phyloP scores from a whole-genome alignment of 2,329 filamentous ascomycete species.

The Cadophora malorum region DNA sequence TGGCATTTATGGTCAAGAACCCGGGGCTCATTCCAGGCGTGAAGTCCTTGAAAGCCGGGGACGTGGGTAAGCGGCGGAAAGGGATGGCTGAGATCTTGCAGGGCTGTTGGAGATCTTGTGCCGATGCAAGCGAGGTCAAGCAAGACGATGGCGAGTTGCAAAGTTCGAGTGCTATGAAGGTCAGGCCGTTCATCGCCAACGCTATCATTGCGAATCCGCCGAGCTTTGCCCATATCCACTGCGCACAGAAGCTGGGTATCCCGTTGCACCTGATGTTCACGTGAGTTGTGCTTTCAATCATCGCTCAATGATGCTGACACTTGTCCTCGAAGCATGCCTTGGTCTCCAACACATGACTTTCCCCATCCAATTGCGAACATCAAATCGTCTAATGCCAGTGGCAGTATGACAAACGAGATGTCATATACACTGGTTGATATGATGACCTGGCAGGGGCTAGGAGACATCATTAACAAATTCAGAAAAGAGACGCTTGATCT shows the following conservation, averaged over 20 bases:
- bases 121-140: constrained; percentile 72
- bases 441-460: constrained; percentile 79
- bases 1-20: constrained; percentile 93
- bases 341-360: constrained; percentile 73
- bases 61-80: constrained; percentile 75
- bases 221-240: constrained; percentile 77
- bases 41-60: constrained; percentile 76
- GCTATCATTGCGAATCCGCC: constrained; percentile 81
- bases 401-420: constrained; percentile 69
- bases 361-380: constrained; percentile 75
- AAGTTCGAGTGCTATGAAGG: constrained; percentile 44
- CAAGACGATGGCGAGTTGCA: background rate
- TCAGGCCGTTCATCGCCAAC: constrained; percentile 79
- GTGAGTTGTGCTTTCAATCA: constrained; percentile 52
- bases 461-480: constrained; percentile 90
- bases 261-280: constrained; percentile 90
- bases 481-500: constrained; percentile 76
- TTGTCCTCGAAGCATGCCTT: constrained; percentile 61
- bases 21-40: constrained; percentile 85
- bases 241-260: constrained; percentile 76
- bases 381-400: constrained; percentile 67
- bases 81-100: constrained; percentile 81
- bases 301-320: constrained; percentile 5
- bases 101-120: constrained; percentile 86
- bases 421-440: constrained; percentile 74